Conservation (phyloP, 2,329 filamentous ascomycete species). For the Ilyonectria sp. region DNA sequence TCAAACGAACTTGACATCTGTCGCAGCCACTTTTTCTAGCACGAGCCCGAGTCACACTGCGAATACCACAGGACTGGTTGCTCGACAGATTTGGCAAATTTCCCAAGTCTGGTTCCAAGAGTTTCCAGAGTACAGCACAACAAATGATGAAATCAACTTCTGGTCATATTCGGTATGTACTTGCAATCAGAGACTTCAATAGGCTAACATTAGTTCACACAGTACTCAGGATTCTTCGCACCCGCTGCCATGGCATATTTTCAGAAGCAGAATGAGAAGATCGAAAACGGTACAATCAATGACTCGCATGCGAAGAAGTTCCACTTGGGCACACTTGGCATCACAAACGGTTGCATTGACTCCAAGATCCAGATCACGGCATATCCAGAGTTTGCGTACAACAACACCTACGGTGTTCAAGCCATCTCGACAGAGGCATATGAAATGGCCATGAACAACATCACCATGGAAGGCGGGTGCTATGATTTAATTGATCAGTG, state of each 20-base stretch:
- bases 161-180: slow-evolving; percentile 70
- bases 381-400: slow-evolving; percentile 68
- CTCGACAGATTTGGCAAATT: slow-evolving; percentile 73
- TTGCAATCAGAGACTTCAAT: accelerated
- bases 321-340: slow-evolving; percentile 72
- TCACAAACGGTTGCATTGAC: slow-evolving; percentile 79
- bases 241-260: slow-evolving; percentile 70
- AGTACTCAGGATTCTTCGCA: slow-evolving; percentile 77
- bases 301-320: slow-evolving; percentile 61
- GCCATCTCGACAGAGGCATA: slow-evolving; percentile 63
- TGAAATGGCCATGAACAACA: slow-evolving; percentile 23
- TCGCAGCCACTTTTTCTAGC: slow-evolving; percentile 33
- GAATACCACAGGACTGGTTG: slow-evolving; percentile 68
- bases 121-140: slow-evolving; percentile 69
- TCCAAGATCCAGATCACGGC: slow-evolving; percentile 69
- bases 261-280: slow-evolving; percentile 71
- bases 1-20: slow-evolving; percentile 29
- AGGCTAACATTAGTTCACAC: neutral
- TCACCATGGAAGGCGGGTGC: slow-evolving; percentile 60
- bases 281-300: slow-evolving; percentile 11
- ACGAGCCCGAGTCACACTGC: slow-evolving; percentile 10
- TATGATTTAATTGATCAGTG: slow-evolving; percentile 66
- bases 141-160: slow-evolving; percentile 69
- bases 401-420: slow-evolving; percentile 76
- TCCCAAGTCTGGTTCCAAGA: slow-evolving; percentile 69